These are phyloP conservation scores for Elaeis guineensis DNA, from an alignment of 176 grass and related monocot species.

Conservation along the genomic window DNA sequence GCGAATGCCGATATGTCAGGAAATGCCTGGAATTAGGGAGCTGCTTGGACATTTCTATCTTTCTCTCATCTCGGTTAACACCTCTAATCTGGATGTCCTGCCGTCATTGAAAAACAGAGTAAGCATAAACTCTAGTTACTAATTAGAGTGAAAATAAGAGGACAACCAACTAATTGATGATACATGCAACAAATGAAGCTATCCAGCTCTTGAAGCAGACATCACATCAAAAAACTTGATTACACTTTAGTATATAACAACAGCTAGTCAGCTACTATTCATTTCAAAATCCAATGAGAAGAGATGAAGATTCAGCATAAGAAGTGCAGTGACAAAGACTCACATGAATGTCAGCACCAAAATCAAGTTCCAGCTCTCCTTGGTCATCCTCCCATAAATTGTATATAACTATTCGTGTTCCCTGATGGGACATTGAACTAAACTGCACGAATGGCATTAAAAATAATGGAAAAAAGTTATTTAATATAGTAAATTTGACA, in stretches of 20 bases:
- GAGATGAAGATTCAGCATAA: too few species aligned
- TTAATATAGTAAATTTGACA: not conserved
- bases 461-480: constrained; percentile 7
- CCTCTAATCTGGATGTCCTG: constrained; percentile 98
- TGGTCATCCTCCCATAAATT: constrained; percentile 98
- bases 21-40: constrained; percentile 89
- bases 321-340: constrained; percentile 7
- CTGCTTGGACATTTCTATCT: constrained; percentile 61
- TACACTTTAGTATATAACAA: too few species aligned
- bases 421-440: constrained; percentile 59
- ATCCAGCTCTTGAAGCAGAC: not conserved
- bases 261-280: too few species aligned
- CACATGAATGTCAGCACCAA: constrained; percentile 72
- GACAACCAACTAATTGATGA: not conserved
- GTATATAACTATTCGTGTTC: constrained; percentile 88
- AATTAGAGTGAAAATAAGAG: not conserved
- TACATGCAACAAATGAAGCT: not conserved
- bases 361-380: constrained; percentile 85
- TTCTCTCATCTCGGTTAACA: constrained; percentile 84
- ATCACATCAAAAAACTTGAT: too few species aligned
- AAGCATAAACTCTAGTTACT: constrained; percentile 11
- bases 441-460: constrained; percentile 39
- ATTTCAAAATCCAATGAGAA: too few species aligned
- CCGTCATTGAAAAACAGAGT: constrained; percentile 24
- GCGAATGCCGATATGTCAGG: constrained; percentile 79